Conservation (phyloP, 2,329 filamentous ascomycete genomes). For the Periconia sp. region DNA sequence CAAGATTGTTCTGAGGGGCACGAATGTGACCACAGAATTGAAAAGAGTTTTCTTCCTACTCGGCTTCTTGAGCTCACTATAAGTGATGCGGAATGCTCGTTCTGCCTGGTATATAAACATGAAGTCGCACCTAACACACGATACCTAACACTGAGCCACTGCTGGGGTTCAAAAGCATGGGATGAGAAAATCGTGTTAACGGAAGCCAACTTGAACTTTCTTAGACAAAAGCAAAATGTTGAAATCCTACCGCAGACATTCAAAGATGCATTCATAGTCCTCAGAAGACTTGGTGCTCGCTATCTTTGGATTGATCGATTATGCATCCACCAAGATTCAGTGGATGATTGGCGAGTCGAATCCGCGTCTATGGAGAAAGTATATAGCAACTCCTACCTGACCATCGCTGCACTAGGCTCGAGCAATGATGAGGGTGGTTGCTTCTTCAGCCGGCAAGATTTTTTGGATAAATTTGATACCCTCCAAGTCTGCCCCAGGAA, state of each 20-base stretch:
- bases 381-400: conserved; percentile 14
- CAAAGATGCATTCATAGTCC: background rate
- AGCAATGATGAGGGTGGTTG: background rate
- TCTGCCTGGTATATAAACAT: background rate
- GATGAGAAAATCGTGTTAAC: background rate
- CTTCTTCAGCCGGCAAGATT: background rate
- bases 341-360: conserved; percentile 15
- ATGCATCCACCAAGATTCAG: conserved; percentile 22
- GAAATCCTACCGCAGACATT: background rate
- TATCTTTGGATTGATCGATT: conserved; percentile 25
- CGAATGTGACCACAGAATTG: background rate
- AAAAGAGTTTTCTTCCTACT: background rate
- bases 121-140: background rate
- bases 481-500: background rate
- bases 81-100: background rate
- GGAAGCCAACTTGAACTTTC: background rate
- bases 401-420: conserved; percentile 10
- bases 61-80: background rate
- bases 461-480: background rate
- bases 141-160: background rate
- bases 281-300: background rate
- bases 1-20: background rate
- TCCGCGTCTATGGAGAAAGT: conserved; percentile 16
- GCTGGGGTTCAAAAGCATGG: background rate
- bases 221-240: background rate